Evolutionary conservation across 306 rosid species (phyloP), one percentile per base, ranked within the genome.

Genomic region (Rosa multiflora): DNA sequence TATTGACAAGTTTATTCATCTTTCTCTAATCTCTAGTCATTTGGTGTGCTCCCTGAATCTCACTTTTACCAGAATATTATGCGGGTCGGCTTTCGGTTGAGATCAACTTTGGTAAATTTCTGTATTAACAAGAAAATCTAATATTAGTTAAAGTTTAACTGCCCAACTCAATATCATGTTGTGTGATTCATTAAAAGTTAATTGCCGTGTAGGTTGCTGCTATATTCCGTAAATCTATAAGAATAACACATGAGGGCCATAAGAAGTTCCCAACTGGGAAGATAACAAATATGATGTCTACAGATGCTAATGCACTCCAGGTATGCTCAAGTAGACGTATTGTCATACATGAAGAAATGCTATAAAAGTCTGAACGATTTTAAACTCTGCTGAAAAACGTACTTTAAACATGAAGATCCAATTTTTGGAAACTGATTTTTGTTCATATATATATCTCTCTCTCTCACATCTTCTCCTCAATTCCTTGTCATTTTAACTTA

Each of bases 141-240:
- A 56, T 26, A 44, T 53, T 10, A 58, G 11, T 48, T 75, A 29
- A 59, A 62, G 59, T 26, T 46, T 11, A 35, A 63, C 39, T 66
- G 13, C 20, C 48, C 15, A 56, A 62, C 23, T 37, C 15, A 67
- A n/a, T 32, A 74, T 53, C 58, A 55, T 55, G 61, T 17, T 55
- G 6, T 51, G 6, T 59, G 35, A 59, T 59, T 59, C 63, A 20
- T 23, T 46, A 29, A 6, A 59, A 59, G 35, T 10, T 21, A 29
- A 10, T n/a, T n/a, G n/a, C n/a, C n/a, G n/a, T n/a, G n/a, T n/a
- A 94, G 98, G 98, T 94, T 69, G 97, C 97, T 73, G 94, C 94
- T 70, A 82, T 91, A 85, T 91, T 88, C 82, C 86, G 85, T 77
- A 94, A 91, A 80, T 94, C 98, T 13, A 76, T 94, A 81, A 90